phyloP scores from a whole-genome alignment of 768 basidiomycete species.

The Gymnopilus dilepis region DNA sequence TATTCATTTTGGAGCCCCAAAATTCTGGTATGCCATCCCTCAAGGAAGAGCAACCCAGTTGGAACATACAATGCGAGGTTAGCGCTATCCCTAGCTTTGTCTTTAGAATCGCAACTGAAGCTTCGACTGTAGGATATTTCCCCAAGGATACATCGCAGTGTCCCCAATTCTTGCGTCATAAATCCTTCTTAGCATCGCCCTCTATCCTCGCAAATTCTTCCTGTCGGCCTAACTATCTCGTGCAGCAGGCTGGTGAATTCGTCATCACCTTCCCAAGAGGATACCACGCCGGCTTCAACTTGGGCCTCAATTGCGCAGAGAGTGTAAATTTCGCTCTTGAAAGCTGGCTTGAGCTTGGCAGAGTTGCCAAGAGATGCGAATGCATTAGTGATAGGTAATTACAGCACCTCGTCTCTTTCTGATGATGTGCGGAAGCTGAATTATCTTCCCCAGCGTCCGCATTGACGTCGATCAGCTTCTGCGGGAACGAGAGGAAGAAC shows the following conservation, averaged over 20 bases:
- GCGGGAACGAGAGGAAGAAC: conserved; percentile 62
- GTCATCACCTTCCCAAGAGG: conserved; percentile 95
- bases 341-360: conserved; percentile 90
- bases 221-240: conserved; percentile 82
- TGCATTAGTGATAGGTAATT: conserved; percentile 78
- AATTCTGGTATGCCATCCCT: conserved; percentile 96
- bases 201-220: conserved; percentile 78
- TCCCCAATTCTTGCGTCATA: conserved; percentile 94
- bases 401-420: not conserved
- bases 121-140: conserved; percentile 70
- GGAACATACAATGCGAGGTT: conserved; percentile 91
- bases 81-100: conserved; percentile 17
- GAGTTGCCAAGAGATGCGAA: conserved; percentile 76
- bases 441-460: conserved; percentile 64
- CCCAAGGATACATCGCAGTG: conserved; percentile 86
- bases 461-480: conserved; percentile 93
- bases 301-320: conserved; percentile 96
- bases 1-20: conserved; percentile 97
- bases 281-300: conserved; percentile 96
- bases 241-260: conserved; percentile 95
- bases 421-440: conserved; percentile 2
- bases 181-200: conserved; percentile 93
- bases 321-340: conserved; percentile 97
- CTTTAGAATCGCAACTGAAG: not conserved
- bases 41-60: conserved; percentile 81